Evolutionary conservation across 805 yeast genomes (phyloP).

Genomic region (Isabelozyma gotoi): DNA sequence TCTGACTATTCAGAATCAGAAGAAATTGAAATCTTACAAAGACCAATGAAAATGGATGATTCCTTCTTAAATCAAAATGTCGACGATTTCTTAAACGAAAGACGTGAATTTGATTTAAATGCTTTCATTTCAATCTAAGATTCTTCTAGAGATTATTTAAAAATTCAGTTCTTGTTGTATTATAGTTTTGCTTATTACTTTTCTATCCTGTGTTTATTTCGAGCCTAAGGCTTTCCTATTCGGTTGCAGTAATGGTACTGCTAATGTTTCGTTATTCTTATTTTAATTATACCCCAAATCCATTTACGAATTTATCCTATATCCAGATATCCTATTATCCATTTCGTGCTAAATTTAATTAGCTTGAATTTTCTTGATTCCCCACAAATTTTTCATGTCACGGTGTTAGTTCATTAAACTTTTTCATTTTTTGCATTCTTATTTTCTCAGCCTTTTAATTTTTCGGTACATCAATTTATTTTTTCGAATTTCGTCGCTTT

Average conservation of each 20-base stretch:
- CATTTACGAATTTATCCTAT: neutral
- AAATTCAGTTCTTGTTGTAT: neutral
- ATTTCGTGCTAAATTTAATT: neutral
- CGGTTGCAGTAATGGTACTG: neutral
- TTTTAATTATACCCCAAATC: neutral
- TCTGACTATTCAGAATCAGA: constrained; percentile 22
- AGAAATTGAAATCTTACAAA: constrained; percentile 7
- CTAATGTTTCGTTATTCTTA: no score
- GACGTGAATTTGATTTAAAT: constrained; percentile 28
- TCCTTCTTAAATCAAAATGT: constrained; percentile 14
- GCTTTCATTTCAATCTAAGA: constrained; percentile 16
- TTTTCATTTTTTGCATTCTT: no score
- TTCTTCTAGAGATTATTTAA: neutral
- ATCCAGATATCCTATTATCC: neutral
- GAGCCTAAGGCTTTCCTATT: no score
- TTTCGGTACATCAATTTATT: neutral
- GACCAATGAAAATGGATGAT: constrained; percentile 13
- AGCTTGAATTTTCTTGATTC: neutral
- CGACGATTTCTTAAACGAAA: constrained; percentile 20
- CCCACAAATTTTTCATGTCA: neutral
- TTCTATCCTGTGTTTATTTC: no score
- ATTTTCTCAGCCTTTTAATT: neutral
- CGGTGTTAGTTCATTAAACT: no score
- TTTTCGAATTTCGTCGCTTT: neutral
- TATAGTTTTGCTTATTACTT: neutral